Evolutionary conservation across 225 moss, liverwort and hornwort genomes (phyloP).

Genomic region (Sphagnum contortum): DNA sequence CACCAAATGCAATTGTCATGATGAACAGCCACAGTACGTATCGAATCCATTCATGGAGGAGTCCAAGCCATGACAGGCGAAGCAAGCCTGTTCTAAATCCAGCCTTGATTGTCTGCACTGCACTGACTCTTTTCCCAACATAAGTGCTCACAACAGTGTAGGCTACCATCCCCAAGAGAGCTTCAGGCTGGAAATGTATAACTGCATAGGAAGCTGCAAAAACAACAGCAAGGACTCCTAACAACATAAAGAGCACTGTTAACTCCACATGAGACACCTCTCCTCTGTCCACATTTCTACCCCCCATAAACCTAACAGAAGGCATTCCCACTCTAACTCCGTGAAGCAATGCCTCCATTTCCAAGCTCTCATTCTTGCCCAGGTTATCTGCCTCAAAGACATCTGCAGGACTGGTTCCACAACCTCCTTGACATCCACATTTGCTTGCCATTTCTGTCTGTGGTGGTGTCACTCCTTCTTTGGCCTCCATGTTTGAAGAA

Average conservation of each 20-base stretch:
- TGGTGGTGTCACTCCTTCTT: constrained; percentile 12
- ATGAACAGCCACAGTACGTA: constrained; percentile 36
- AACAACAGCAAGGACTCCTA: too few species aligned
- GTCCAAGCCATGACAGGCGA: constrained; percentile 39
- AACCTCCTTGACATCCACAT: constrained; percentile 8
- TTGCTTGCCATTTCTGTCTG: constrained; percentile 6
- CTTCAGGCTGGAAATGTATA: too few species aligned
- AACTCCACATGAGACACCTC: constrained; percentile 35
- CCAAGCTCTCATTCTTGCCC: constrained; percentile 37
- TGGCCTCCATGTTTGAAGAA: constrained; percentile 5
- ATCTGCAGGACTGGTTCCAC: constrained; percentile 31
- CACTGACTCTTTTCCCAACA: constrained; percentile 37
- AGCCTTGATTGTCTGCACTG: constrained; percentile 31
- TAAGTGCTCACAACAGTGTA: constrained; percentile 44
- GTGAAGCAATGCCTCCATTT: constrained; percentile 20
- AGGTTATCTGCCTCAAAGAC: constrained; percentile 25
- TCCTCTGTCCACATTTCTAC: constrained; percentile 36
- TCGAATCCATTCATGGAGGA: constrained; percentile 42
- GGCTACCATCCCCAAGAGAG: constrained; percentile 46
- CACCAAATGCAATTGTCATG: constrained; percentile 40
- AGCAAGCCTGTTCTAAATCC: constrained; percentile 39
- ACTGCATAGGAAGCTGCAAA: too few species aligned
- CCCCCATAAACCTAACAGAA: constrained; percentile 45
- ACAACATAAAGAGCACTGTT: too few species aligned
- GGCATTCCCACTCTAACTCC: constrained; percentile 32